A percentile compares a stretch with the other conserved stretches of the same genome.
Evolutionary conservation across 2,329 filamentous ascomycete genomes (phyloP).

Genomic region (Neofusicoccum parvum): DNA sequence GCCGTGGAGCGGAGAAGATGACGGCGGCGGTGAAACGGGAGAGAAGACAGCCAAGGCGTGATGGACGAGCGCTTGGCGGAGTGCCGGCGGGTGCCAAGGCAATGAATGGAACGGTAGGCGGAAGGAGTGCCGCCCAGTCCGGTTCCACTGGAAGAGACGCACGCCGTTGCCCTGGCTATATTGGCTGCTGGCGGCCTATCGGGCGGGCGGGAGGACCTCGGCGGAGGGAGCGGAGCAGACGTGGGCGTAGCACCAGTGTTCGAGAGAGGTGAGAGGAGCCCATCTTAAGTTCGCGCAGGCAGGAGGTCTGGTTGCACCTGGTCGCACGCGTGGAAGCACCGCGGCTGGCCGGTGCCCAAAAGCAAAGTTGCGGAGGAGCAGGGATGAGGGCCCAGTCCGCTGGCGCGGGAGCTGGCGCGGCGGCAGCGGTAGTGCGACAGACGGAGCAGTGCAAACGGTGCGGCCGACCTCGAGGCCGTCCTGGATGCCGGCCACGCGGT

Average conservation of each 20-base stretch:
- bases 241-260: background rate
- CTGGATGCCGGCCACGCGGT: background rate
- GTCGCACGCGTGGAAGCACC: no score
- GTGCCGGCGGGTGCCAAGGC: background rate
- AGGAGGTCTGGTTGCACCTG: no score
- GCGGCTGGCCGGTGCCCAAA: background rate
- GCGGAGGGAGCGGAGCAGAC: background rate
- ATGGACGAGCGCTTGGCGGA: background rate
- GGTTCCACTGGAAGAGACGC: background rate
- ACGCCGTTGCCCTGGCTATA: constrained; percentile 2
- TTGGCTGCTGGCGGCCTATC: background rate
- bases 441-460: background rate
- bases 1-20: background rate
- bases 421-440: constrained; percentile 7
- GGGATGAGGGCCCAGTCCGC: constrained; percentile 12
- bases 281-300: background rate
- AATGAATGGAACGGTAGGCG: background rate
- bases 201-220: background rate
- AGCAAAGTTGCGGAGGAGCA: constrained; percentile 6
- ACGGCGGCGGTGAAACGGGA: background rate
- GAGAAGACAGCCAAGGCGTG: constrained; percentile 6
- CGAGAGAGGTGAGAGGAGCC: background rate
- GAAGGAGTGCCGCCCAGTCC: background rate
- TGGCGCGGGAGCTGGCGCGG: constrained; percentile 16
- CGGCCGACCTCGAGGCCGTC: background rate